phyloP scores from a whole-genome alignment of 768 basidiomycete genomes.

The Mycena galericulata region DNA sequence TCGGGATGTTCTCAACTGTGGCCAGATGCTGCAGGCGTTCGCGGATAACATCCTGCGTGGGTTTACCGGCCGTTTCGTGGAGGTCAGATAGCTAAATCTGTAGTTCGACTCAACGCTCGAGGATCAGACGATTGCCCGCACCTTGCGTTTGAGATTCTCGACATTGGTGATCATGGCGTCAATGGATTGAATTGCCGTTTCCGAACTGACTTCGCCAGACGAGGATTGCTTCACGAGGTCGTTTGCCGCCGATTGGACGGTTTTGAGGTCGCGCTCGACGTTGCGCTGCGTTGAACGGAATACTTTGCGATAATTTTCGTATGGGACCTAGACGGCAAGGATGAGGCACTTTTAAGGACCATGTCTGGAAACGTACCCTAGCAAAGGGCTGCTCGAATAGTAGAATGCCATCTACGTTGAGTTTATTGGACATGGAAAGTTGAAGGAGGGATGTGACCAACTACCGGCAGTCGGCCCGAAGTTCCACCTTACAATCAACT shows the following conservation, averaged over 20 bases:
- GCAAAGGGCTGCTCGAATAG: slow-evolving; percentile 90
- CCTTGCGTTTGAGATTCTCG: slow-evolving; percentile 91
- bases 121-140: slow-evolving; percentile 46
- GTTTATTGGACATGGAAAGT: slow-evolving; percentile 59
- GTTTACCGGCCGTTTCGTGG: slow-evolving; percentile 60
- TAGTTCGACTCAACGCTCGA: background rate
- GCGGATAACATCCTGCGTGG: slow-evolving; percentile 80
- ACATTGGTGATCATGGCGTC: slow-evolving; percentile 83
- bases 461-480: slow-evolving; percentile 1
- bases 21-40: slow-evolving; percentile 82
- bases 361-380: slow-evolving; percentile 57
- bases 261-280: slow-evolving; percentile 82
- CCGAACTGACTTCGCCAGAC: slow-evolving; percentile 52
- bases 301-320: slow-evolving; percentile 90
- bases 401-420: slow-evolving; percentile 79
- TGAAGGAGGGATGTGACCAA: too few relatives aligned
- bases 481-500: too few relatives aligned
- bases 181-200: slow-evolving; percentile 69
- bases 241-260: slow-evolving; percentile 64
- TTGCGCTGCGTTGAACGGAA: slow-evolving; percentile 86
- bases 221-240: slow-evolving; percentile 68
- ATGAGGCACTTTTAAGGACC: slow-evolving; percentile 6
- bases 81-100: slow-evolving; percentile 57
- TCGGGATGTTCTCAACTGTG: slow-evolving; percentile 67
- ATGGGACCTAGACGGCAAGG: slow-evolving; percentile 79